Base-by-base conservation (phyloP, 352 stramenopile species). In the Chrysophaeum taylorii region DNA sequence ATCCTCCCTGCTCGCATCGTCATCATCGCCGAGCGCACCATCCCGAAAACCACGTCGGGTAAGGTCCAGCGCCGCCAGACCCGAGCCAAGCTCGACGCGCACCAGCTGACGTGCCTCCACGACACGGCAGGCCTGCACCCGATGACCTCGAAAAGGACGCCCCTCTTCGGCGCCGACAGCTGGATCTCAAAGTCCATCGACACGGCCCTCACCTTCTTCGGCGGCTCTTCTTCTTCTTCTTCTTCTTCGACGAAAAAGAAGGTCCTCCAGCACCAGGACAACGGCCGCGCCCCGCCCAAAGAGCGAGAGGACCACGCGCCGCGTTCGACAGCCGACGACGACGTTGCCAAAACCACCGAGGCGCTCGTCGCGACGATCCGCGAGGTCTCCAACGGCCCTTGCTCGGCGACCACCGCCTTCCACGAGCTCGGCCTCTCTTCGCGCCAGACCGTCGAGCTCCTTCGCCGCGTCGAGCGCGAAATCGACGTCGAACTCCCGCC, bases 11-110 rank as follows among this genome's bases (percentile, higher is more conserved):
- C 25, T 18, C 57, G 57, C 31, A n/a, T 66, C 31, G 9, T 66
- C 57, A 25, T 33, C 57, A 66, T 66, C 36, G 33, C 57, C 14
- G 57, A 66, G 57, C 57, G 57, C 23, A 43, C 85, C 15, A 93
- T 96, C 70, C 84, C 86, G 21, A 96, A 96, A 76, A 96, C 90
- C 0, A 96, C 88, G 37, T 94, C 87, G 67, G 90, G 90, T 2
- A 96, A 96, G 77, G 95, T 96, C 68, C 90, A 85, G 33, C 84
- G 89, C 36, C 80, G 81, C 27, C 80, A 84, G 0, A 66, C 57
- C 33, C 57, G 57, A 23, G 36, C 33, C 31, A 21, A 27, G 21
- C 14, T 66, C 36, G 2, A 66, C 9, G 57, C 15, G 1, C 1
- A 4, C 23, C 2, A 4, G 21, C 57, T 66, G 16, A 14, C 14